Evolutionary conservation across 805 yeast genomes (phyloP).

Genomic region (Ogataea minuta): DNA sequence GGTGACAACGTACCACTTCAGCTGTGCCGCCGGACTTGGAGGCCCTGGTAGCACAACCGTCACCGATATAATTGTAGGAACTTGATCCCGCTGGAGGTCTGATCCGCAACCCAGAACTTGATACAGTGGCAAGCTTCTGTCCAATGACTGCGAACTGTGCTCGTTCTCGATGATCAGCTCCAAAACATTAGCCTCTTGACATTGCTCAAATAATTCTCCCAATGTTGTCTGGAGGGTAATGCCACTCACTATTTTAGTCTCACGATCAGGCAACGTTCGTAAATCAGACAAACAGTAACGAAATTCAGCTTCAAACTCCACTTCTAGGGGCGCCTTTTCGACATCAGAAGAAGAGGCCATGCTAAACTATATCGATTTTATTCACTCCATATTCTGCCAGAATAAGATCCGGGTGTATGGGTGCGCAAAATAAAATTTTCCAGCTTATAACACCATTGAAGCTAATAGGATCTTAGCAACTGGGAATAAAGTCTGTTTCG

Average conservation of each 20-base stretch:
- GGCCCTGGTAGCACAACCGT: conserved; percentile 8
- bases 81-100: conserved; percentile 14
- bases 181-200: conserved; percentile 7
- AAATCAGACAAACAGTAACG: conserved; percentile 6
- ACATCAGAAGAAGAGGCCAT: conserved; percentile 6
- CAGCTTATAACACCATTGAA: neutral
- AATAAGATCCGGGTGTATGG: neutral
- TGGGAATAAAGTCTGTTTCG: neutral
- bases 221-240: conserved; percentile 21
- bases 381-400: conserved; percentile 4
- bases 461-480: neutral
- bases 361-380: neutral
- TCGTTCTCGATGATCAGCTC: conserved; percentile 20
- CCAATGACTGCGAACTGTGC: conserved; percentile 14
- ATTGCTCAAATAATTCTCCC: conserved; percentile 12
- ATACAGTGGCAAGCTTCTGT: conserved; percentile 16
- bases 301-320: conserved; percentile 19
- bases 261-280: neutral
- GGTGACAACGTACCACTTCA: conserved; percentile 29
- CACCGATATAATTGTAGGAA: conserved; percentile 21
- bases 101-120: conserved; percentile 19
- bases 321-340: conserved; percentile 14
- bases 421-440: conserved; percentile 9
- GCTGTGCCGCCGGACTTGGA: neutral
- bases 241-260: conserved; percentile 4